Conservation (phyloP, 257 asterid species). For the Ehretia macrophylla region DNA sequence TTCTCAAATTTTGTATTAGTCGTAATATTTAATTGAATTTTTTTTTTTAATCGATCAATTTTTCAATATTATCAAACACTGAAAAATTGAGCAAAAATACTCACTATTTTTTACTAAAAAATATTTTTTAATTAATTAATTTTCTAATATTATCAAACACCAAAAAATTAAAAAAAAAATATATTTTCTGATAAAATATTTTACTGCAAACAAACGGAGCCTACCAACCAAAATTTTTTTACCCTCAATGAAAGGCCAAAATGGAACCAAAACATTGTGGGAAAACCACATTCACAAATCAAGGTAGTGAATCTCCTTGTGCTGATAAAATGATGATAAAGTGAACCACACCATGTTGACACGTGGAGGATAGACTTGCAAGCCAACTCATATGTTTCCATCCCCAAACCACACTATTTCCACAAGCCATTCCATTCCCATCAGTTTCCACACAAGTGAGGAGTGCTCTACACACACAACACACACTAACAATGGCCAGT, state of each 20-base stretch:
- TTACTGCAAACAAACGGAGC: too few species aligned
- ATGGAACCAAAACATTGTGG: background rate
- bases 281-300: conserved; percentile 2
- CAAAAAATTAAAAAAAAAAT: too few species aligned
- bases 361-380: conserved; percentile 21
- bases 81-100: too few species aligned
- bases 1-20: too few species aligned
- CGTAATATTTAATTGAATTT: too few species aligned
- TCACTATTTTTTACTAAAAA: too few species aligned
- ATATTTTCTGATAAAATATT: too few species aligned
- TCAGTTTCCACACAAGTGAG: background rate
- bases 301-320: conserved; percentile 1
- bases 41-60: too few species aligned
- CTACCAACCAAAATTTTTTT: too few species aligned
- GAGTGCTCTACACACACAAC: background rate
- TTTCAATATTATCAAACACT: too few species aligned
- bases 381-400: background rate
- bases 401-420: conserved; percentile 40
- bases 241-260: conserved; percentile 18
- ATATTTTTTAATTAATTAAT: too few species aligned
- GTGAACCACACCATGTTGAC: conserved; percentile 12
- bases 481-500: conserved; percentile 43
- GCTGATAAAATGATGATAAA: conserved; percentile 11
- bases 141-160: background rate
- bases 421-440: conserved; percentile 29